Base-by-base conservation (phyloP, 2,329 filamentous ascomycete species). In the Beauveria sp. region DNA sequence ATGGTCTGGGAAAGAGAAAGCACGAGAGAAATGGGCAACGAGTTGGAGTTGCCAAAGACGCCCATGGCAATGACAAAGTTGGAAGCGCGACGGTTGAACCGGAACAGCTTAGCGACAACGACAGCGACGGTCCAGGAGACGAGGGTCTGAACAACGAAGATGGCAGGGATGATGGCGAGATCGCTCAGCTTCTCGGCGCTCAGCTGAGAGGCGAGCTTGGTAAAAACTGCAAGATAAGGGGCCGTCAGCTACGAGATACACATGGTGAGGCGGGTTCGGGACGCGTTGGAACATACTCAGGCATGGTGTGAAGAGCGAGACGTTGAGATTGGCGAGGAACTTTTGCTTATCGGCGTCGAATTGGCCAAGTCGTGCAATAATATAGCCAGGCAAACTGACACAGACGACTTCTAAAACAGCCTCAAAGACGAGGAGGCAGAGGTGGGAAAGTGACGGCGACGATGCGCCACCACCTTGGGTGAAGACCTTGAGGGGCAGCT, bases 51-150 rank as follows among this genome's bases (percentile, higher is more conserved):
- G 68, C 93, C 95, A 73, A 99, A 99, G 54, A 98, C 83, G 43
- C 90, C 93, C 95, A 99, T 99, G 58, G 95, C 95, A 38, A 91
- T 90, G 47, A 99, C 89, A 70, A 99, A 99, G 77, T 99, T 99
- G 66, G 88, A 85, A 47, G 92, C 90, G 64, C 93, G 86, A 73
- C 89, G 92, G 68, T 86, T 86, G 75, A 99, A 93, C 18, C 90
- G 81, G 73, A 93, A 96, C 54, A 86, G 78, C 74, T 84, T 88
- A 20, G 90, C 85, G 60, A 98, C 84, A 14, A 82, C 69, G 9
- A 86, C 76, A 2, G 93, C 87, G 59, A 92, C 91, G 3, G 85
- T 60, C 77, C 92, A 99, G 16, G 93, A 98, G 30, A 98, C 86
- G 9, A 89, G 67, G 0, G 92, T 97, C 77, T 97, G 93, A 34